Conservation (phyloP, 108 stramenopile genomes). For the Ochromonas danica region DNA sequence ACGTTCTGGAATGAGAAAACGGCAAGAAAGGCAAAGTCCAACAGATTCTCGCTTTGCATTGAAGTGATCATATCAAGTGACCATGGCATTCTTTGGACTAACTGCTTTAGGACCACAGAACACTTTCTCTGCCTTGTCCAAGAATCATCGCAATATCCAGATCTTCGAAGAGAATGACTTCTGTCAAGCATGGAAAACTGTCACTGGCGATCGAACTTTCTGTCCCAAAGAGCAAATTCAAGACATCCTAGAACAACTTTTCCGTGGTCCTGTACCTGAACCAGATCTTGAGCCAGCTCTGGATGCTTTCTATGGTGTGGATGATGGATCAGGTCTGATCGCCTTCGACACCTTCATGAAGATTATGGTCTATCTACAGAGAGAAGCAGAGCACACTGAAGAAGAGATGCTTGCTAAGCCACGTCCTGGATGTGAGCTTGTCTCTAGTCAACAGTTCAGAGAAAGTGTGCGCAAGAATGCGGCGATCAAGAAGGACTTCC, state of each 20-base stretch:
- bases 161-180: conserved; percentile 10
- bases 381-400: neutral
- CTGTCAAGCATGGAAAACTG: neutral
- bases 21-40: too few relatives aligned
- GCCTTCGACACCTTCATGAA: neutral
- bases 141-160: neutral
- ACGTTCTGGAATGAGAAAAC: too few relatives aligned
- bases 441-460: neutral
- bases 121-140: neutral
- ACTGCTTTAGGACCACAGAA: conserved; percentile 21
- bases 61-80: neutral
- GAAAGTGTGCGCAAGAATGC: conserved; percentile 20
- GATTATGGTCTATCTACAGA: neutral
- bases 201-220: neutral
- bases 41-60: too few relatives aligned
- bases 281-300: neutral
- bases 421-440: neutral
- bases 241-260: neutral
- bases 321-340: neutral
- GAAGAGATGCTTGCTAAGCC: neutral
- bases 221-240: neutral
- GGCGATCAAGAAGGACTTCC: neutral
- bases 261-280: conserved; percentile 21
- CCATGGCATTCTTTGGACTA: conserved; percentile 20
- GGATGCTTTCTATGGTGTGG: neutral